Conservation (phyloP, 1,284 basidiomycete genomes). For the Trametes pubescens region DNA sequence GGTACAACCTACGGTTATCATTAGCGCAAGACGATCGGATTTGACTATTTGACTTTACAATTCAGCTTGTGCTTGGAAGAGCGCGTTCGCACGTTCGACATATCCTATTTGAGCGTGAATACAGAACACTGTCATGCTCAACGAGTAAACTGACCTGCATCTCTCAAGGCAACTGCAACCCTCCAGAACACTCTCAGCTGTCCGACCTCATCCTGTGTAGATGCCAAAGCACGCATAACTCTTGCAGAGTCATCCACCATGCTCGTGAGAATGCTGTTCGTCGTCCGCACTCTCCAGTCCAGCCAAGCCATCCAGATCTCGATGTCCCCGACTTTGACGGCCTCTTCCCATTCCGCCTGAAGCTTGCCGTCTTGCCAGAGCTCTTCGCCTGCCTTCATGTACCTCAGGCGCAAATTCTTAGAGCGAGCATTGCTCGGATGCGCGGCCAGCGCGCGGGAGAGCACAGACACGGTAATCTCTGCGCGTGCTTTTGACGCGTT, state of each 20-base stretch:
- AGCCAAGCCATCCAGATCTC: constrained; percentile 79
- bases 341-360: constrained; percentile 74
- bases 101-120: constrained; percentile 40
- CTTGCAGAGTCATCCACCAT: constrained; percentile 58
- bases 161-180: constrained; percentile 69
- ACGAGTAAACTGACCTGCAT: constrained; percentile 68
- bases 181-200: constrained; percentile 78
- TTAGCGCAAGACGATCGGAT: constrained; percentile 6
- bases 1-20: constrained; percentile 56
- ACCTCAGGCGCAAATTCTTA: constrained; percentile 62
- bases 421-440: constrained; percentile 61
- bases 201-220: constrained; percentile 54
- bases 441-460: constrained; percentile 68
- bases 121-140: too few species aligned
- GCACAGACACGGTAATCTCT: constrained; percentile 74
- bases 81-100: constrained; percentile 69
- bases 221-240: constrained; percentile 49
- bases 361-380: constrained; percentile 68
- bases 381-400: constrained; percentile 75
- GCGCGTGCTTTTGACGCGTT: constrained; percentile 69
- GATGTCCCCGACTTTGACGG: constrained; percentile 58
- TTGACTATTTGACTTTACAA: constrained; percentile 55
- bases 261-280: constrained; percentile 55
- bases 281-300: constrained; percentile 69
- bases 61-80: constrained; percentile 82